phyloP scores from a whole-genome alignment of 768 basidiomycete species.

The Kwoniella mangroviensis region DNA sequence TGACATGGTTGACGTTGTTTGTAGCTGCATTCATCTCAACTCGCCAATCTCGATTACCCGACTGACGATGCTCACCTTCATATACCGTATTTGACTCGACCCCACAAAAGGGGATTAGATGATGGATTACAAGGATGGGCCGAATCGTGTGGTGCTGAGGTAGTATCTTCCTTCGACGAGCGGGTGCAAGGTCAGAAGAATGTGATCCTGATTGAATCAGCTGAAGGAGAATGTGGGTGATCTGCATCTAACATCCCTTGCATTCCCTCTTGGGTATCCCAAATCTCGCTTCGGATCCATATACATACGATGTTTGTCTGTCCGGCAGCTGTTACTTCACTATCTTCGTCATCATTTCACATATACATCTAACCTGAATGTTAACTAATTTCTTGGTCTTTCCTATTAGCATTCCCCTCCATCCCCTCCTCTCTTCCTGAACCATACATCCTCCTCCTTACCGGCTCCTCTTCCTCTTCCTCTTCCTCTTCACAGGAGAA shows the following conservation, averaged over 20 bases:
- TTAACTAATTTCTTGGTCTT: background rate
- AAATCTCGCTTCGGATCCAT: too few species aligned
- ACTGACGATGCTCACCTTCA: slow-evolving; percentile 38
- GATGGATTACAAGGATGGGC: slow-evolving; percentile 41
- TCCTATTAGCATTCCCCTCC: slow-evolving; percentile 7
- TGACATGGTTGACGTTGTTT: background rate
- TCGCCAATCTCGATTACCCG: slow-evolving; percentile 25
- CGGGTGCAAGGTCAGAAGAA: slow-evolving; percentile 24
- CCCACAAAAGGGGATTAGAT: slow-evolving; percentile 24
- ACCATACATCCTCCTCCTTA: slow-evolving; percentile 40
- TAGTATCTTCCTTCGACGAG: slow-evolving; percentile 16
- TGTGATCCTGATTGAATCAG: slow-evolving; percentile 33
- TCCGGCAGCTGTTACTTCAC: too few species aligned
- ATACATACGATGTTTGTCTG: too few species aligned
- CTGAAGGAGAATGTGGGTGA: slow-evolving; percentile 28
- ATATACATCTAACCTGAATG: too few species aligned
- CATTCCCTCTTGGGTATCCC: too few species aligned
- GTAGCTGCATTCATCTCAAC: slow-evolving; percentile 47
- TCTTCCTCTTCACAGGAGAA: slow-evolving; percentile 13
- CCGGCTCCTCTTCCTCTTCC: slow-evolving; percentile 31
- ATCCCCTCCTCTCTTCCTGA: slow-evolving; percentile 17
- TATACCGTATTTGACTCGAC: slow-evolving; percentile 48
- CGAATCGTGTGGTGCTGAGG: slow-evolving; percentile 38
- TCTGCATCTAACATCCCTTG: background rate
- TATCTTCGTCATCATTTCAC: too few species aligned